Evolutionary conservation across 805 yeast species (phyloP).

Genomic region (Yamadazyma phyllophila): DNA sequence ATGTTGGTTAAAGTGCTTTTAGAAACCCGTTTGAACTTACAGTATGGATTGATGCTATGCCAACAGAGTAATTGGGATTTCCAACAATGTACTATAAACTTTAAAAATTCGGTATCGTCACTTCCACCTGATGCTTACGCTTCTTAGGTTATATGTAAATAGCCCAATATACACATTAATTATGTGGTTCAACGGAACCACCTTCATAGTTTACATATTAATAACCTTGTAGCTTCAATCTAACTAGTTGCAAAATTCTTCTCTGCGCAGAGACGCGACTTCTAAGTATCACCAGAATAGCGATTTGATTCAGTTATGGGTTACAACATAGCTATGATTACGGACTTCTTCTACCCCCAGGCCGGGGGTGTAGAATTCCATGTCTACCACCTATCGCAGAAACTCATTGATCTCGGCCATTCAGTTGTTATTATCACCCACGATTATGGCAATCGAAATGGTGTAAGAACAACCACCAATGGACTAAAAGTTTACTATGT

Average conservation of each 20-base stretch:
- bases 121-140: slow-evolving; percentile 42
- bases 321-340: slow-evolving; percentile 60
- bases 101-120: slow-evolving; percentile 61
- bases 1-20: slow-evolving; percentile 61
- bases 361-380: slow-evolving; percentile 98
- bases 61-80: slow-evolving; percentile 88
- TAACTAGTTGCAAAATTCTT: slow-evolving; percentile 1
- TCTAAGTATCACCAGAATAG: no score
- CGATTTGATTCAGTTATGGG: slow-evolving; percentile 1
- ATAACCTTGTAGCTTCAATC: background rate
- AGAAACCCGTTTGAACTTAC: slow-evolving; percentile 75
- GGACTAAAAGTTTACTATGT: slow-evolving; percentile 92
- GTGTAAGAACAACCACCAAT: slow-evolving; percentile 78
- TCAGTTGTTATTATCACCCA: slow-evolving; percentile 87
- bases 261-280: background rate
- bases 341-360: slow-evolving; percentile 97
- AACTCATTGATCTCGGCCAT: slow-evolving; percentile 77
- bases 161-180: no score
- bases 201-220: no score
- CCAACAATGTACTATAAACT: slow-evolving; percentile 64
- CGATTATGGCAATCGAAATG: slow-evolving; percentile 77
- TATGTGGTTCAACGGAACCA: no score
- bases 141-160: background rate
- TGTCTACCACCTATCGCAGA: slow-evolving; percentile 85
- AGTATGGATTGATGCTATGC: slow-evolving; percentile 77